phyloP scores from a whole-genome alignment of 805 yeast genomes.

The Wickerhamiella azymoides region DNA sequence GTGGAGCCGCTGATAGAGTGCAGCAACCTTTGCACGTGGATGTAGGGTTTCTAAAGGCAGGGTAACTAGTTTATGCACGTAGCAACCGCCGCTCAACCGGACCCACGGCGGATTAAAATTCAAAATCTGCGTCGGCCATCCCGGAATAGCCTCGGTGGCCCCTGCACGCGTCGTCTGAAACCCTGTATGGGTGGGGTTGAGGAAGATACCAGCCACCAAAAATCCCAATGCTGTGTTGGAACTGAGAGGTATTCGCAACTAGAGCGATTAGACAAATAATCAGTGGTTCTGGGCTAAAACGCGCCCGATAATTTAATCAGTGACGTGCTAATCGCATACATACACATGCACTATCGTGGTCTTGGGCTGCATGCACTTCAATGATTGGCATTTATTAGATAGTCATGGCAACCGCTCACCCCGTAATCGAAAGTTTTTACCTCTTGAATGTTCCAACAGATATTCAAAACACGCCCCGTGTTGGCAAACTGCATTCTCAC shows the following conservation, averaged over 20 bases:
- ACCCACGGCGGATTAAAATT: too few relatives aligned
- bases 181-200: neutral
- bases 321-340: neutral
- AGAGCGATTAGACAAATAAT: too few relatives aligned
- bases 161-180: too few relatives aligned
- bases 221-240: neutral
- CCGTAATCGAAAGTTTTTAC: neutral
- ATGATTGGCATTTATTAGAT: neutral
- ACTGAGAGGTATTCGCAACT: too few relatives aligned
- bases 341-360: neutral
- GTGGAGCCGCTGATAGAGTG: slow-evolving; percentile 2
- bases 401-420: neutral
- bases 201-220: neutral
- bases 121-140: too few relatives aligned
- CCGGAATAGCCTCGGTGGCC: too few relatives aligned
- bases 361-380: neutral
- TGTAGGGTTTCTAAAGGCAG: slow-evolving; percentile 6
- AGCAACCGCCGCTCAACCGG: neutral
- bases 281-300: neutral
- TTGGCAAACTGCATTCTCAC: slow-evolving; percentile 29
- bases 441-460: neutral
- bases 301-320: neutral
- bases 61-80: slow-evolving; percentile 2
- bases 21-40: slow-evolving; percentile 9
- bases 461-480: slow-evolving; percentile 20